These are phyloP conservation scores for Pseudocercospora eumusae DNA, from an alignment of 2,329 filamentous ascomycete genomes.

Conservation along the genomic window DNA sequence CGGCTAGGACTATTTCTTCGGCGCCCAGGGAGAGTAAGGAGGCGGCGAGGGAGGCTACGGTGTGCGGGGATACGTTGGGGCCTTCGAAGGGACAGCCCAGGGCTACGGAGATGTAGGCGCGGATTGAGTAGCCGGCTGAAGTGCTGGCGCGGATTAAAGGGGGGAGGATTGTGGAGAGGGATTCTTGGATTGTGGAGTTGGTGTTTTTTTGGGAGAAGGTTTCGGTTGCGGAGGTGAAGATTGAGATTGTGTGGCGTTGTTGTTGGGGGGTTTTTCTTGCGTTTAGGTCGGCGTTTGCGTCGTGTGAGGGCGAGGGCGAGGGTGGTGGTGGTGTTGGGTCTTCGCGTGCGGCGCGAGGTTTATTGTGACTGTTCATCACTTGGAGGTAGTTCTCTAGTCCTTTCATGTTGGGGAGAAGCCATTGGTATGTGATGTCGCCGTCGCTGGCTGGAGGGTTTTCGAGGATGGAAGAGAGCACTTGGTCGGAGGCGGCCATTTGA, in stretches of 20 bases:
- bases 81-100: slow-evolving; percentile 77
- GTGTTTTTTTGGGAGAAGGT: slow-evolving; percentile 78
- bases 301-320: slow-evolving; percentile 40
- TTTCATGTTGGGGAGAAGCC: slow-evolving; percentile 75
- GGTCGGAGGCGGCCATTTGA: slow-evolving; percentile 78
- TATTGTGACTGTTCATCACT: slow-evolving; percentile 52
- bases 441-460: slow-evolving; percentile 56
- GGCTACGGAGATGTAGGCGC: slow-evolving; percentile 79
- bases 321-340: slow-evolving; percentile 51
- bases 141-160: no score
- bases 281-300: no score
- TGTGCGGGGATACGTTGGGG: slow-evolving; percentile 59
- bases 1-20: slow-evolving; percentile 85
- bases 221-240: slow-evolving; percentile 82
- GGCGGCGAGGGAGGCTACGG: slow-evolving; percentile 64
- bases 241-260: slow-evolving; percentile 66
- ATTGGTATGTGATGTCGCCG: slow-evolving; percentile 72
- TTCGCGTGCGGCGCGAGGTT: slow-evolving; percentile 35
- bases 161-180: no score
- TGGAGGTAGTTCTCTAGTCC: slow-evolving; percentile 66
- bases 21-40: slow-evolving; percentile 78
- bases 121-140: slow-evolving; percentile 66
- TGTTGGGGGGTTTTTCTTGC: no score
- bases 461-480: slow-evolving; percentile 71
- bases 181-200: slow-evolving; percentile 75